Base-by-base conservation (phyloP, 2,329 filamentous ascomycete genomes). In the Penicillium sp. region DNA sequence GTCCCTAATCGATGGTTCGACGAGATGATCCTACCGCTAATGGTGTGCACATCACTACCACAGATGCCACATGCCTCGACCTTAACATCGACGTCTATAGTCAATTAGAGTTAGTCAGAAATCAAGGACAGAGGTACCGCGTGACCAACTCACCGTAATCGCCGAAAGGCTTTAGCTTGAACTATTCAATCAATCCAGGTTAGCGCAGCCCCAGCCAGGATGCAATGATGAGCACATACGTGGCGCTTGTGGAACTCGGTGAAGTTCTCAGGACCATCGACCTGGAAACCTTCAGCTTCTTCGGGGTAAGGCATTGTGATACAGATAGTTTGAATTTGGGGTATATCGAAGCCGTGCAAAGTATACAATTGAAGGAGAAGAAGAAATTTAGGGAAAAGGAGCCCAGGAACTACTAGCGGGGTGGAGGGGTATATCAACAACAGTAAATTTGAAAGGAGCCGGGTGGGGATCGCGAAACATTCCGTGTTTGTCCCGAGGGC, bases 131-230 rank as follows among this genome's bases (percentile, higher is more conserved):
- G 12, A n/a, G 18, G 9, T 5, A 10, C 8, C n/a, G 0, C 14
- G 8, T 13, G 25, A 8, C 5, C 3, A 33, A 42, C 64, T 50
- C 57, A 71, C 68, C 68, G 71, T 88, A 80, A 67, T 91, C 88
- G 57, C 86, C 88, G 67, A 95, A 95, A 14, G 87, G 87, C 76
- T 95, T 93, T 50, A 91, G 83, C 60, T 84, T 80, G 76, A 89
- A 89, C 76, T 91, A 70, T 39, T 38, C n/a, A 27, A 39, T n/a
- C 16, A 33, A 37, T 14, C n/a, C 18, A 27, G 3, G 16, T 46
- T 5, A 53, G 35, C 38, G 25, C 13, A 35, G 18, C 16, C 11
- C 19, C 10, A 35, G 19, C 11, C 18, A 4, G 27, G 33, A 16
- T 39, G 27, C 33, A 22, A 19, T n/a, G 18, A 16, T 34, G 3